Evolutionary conservation across 2,329 filamentous ascomycete species (phyloP).

Genomic region (Hysterium pulicare): DNA sequence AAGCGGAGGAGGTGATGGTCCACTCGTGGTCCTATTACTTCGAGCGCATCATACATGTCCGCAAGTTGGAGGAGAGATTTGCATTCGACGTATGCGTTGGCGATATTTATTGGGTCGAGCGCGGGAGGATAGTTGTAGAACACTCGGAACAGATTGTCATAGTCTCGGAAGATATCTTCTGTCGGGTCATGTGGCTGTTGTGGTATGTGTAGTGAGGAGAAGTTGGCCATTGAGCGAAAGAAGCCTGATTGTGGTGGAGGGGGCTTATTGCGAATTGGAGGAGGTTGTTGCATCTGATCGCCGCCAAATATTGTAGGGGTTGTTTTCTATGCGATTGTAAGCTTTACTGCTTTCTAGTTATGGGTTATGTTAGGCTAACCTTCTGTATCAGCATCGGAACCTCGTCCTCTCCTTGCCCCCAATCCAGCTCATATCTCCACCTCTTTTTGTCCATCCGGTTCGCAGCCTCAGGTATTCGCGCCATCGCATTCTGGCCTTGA

Average conservation of each 20-base stretch:
- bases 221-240: conserved; percentile 83
- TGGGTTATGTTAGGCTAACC: conserved; percentile 53
- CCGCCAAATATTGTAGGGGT: conserved; percentile 58
- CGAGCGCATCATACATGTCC: conserved; percentile 91
- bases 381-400: conserved; percentile 86
- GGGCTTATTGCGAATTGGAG: conserved; percentile 60
- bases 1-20: conserved; percentile 94
- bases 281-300: conserved; percentile 41
- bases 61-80: conserved; percentile 83
- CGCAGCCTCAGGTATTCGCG: conserved; percentile 39
- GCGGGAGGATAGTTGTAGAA: conserved; percentile 90
- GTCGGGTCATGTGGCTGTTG: conserved; percentile 52
- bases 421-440: conserved; percentile 88
- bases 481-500: conserved; percentile 30
- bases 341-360: no score
- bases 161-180: conserved; percentile 79
- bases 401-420: conserved; percentile 65
- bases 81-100: conserved; percentile 89
- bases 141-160: conserved; percentile 91
- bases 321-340: conserved; percentile 20
- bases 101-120: conserved; percentile 83
- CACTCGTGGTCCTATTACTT: conserved; percentile 82
- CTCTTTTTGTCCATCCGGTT: conserved; percentile 51
- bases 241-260: conserved; percentile 65
- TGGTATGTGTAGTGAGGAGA: conserved; percentile 56